Base-by-base conservation (phyloP, 1,139 yeast species). In the Diutina pseudorugosa region DNA sequence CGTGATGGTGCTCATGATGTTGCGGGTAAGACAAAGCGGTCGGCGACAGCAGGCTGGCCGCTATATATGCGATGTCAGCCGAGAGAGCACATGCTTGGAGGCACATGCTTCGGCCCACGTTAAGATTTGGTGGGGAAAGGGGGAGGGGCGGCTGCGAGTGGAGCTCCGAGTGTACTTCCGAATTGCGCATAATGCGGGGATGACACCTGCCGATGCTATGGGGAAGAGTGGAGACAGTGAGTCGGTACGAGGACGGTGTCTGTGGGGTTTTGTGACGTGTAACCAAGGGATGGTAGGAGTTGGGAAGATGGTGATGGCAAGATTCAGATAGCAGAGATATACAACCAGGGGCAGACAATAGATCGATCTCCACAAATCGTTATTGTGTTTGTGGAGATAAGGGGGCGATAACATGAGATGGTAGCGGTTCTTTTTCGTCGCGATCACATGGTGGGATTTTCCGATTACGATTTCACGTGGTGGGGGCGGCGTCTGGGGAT, bases 1-100 rank as follows among this genome's bases (percentile, higher is more conserved):
- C n/a, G 55, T 56, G 12, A 72, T 63, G 3, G 62, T 55, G 3
- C 70, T 60, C 69, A 65, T 65, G 5, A 23, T 30, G n/a, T 11
- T 14, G 36, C 1, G 4, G 3, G 11, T 11, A 14, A 30, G 36
- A 30, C 36, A 14, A 30, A 30, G 11, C n/a, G 12, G 36, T 12
- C 11, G 5, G n/a, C n/a, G n/a, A 14, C 36, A 14, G 11, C 25
- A 23, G 6, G 25, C n/a, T 2, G 3, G 36, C n/a, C 4, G 36
- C 36, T 14, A 30, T 30, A 30, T 30, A 30, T 30, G n/a, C n/a
- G 36, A 14, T 14, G 36, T 11, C n/a, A 12, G 14, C n/a, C n/a
- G n/a, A n/a, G n/a, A n/a, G n/a, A 30, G 36, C 36, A 30, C 36
- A 30, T 30, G 36, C 36, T 23, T 7, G n/a, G n/a, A n/a, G n/a